A percentile compares a stretch with the other conserved stretches of the same genome.
phyloP scores from a whole-genome alignment of 1,284 basidiomycete genomes.

The Phellopilus nigrolimitatus region DNA sequence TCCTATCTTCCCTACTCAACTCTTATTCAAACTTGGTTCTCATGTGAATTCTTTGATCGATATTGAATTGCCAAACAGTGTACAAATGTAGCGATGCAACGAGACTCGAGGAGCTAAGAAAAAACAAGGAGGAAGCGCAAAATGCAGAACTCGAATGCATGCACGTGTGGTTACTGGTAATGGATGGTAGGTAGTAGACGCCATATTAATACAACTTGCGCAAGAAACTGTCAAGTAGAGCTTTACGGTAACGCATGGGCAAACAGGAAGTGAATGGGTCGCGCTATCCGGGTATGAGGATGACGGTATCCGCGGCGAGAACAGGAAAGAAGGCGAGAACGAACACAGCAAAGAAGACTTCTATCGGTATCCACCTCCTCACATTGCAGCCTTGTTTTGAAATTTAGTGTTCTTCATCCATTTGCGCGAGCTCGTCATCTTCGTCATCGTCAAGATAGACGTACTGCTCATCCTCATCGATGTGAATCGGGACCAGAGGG shows the following conservation, averaged over 20 bases:
- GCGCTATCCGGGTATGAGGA: too few relatives aligned
- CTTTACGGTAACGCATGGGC: background rate
- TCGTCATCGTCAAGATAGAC: slow-evolving; percentile 21
- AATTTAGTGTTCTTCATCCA: background rate
- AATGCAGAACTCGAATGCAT: background rate
- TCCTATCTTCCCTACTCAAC: too few relatives aligned
- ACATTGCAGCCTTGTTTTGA: too few relatives aligned
- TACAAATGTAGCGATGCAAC: background rate
- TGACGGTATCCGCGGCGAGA: too few relatives aligned
- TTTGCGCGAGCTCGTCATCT: slow-evolving; percentile 1
- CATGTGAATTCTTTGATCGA: too few relatives aligned
- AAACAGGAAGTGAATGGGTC: background rate
- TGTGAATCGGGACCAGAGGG: background rate
- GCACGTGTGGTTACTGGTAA: background rate
- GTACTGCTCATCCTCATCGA: slow-evolving; percentile 5
- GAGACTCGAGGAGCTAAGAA: too few relatives aligned
- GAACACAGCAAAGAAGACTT: too few relatives aligned
- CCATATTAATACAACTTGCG: background rate
- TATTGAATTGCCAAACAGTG: too few relatives aligned
- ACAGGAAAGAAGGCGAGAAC: too few relatives aligned
- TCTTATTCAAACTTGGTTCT: too few relatives aligned
- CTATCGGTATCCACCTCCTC: too few relatives aligned
- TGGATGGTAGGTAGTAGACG: background rate
- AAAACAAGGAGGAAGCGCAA: background rate
- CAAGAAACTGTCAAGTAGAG: background rate